Percentiles rank a stretch among this genome's conserved stretches.
phyloP scores from a whole-genome alignment of 768 basidiomycete species.

The Hericium rajendrae region DNA sequence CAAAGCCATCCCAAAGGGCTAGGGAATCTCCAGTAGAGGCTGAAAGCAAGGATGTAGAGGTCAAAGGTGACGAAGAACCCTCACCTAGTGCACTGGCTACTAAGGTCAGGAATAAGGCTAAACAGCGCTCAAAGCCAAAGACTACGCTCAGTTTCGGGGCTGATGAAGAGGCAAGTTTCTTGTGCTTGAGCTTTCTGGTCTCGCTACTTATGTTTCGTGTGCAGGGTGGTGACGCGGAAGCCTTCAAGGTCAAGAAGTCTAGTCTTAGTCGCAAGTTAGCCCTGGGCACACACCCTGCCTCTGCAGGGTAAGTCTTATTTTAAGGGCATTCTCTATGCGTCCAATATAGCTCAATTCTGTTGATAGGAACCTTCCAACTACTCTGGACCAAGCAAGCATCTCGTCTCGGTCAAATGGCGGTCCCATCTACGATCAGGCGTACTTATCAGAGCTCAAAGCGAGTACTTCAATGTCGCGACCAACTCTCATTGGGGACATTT shows the following conservation, averaged over 20 bases:
- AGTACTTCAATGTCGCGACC: conserved; percentile 55
- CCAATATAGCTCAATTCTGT: not conserved
- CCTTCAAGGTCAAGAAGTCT: conserved; percentile 77
- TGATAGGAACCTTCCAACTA: not conserved
- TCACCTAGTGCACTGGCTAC: conserved; percentile 53
- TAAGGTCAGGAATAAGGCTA: conserved; percentile 64
- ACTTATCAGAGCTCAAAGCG: conserved; percentile 72
- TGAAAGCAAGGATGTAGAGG: conserved; percentile 7
- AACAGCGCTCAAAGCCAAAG: conserved; percentile 50
- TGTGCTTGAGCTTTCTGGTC: not conserved
- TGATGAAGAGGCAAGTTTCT: conserved; percentile 40
- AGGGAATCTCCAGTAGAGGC: conserved; percentile 23
- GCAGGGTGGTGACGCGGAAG: conserved; percentile 51
- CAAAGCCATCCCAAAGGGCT: conserved; percentile 29
- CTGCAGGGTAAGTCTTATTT: conserved; percentile 10
- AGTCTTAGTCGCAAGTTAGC: conserved; percentile 58
- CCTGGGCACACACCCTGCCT: conserved; percentile 42
- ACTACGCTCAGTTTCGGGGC: conserved; percentile 72
- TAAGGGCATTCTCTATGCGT: not conserved
- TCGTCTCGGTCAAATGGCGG: conserved; percentile 32
- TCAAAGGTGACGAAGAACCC: conserved; percentile 24
- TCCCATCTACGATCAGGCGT: conserved; percentile 62
- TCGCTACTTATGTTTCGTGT: conserved; percentile 15
- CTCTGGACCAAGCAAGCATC: conserved; percentile 5
- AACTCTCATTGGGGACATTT: conserved; percentile 25